Conservation (phyloP, 805 yeast genomes). For the Sugiyamaella americana region DNA sequence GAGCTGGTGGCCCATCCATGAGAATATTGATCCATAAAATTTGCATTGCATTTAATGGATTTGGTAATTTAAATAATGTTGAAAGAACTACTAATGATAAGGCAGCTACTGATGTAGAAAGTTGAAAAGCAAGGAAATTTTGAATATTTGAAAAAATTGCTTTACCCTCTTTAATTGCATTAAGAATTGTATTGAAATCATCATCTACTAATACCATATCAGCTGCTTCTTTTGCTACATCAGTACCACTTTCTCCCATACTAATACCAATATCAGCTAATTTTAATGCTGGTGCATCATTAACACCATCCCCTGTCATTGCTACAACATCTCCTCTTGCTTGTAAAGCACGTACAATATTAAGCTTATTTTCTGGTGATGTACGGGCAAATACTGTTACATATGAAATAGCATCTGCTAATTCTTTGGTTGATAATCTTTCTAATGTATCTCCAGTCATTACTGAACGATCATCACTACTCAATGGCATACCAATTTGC, state of each 20-base stretch:
- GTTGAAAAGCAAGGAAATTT: slow-evolving; percentile 88
- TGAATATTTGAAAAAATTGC: slow-evolving; percentile 95
- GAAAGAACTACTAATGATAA: slow-evolving; percentile 80
- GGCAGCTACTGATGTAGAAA: slow-evolving; percentile 95
- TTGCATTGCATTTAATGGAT: slow-evolving; percentile 97
- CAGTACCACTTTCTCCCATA: slow-evolving; percentile 89
- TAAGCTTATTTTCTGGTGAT: slow-evolving; percentile 88
- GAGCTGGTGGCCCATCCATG: slow-evolving; percentile 99
- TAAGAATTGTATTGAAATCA: slow-evolving; percentile 88
- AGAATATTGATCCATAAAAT: slow-evolving; percentile 94
- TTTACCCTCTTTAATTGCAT: slow-evolving; percentile 95
- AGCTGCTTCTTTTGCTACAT: slow-evolving; percentile 97
- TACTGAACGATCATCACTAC: slow-evolving; percentile 58
- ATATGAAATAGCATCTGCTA: slow-evolving; percentile 68
- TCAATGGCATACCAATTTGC: slow-evolving; percentile 78
- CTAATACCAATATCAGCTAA: slow-evolving; percentile 59
- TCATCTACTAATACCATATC: slow-evolving; percentile 97
- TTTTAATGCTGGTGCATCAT: slow-evolving; percentile 58
- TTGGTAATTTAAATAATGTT: slow-evolving; percentile 81
- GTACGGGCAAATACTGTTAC: slow-evolving; percentile 93
- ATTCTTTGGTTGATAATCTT: slow-evolving; percentile 59
- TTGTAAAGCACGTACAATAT: slow-evolving; percentile 77
- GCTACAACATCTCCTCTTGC: slow-evolving; percentile 48
- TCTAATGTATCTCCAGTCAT: slow-evolving; percentile 83
- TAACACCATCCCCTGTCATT: slow-evolving; percentile 63